These are phyloP conservation scores for Yarrowia galli DNA, from an alignment of 1,139 yeast species.

Conservation along the genomic window DNA sequence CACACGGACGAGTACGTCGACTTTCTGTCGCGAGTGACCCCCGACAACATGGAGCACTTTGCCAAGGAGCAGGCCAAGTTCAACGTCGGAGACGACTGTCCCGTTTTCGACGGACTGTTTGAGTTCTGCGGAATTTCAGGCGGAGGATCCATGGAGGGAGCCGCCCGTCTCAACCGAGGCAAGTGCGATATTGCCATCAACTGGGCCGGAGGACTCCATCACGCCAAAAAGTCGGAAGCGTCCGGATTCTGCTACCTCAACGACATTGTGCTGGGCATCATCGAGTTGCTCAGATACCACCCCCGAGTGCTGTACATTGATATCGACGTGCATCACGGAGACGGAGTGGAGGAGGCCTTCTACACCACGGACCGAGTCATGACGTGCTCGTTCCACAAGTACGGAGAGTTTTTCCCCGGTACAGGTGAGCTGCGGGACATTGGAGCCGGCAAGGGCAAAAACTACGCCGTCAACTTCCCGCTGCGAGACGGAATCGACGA, in stretches of 20 bases:
- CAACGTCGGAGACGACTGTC: conserved; percentile 97
- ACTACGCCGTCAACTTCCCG: conserved; percentile 88
- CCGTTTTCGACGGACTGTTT: conserved; percentile 93
- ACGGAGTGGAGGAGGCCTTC: conserved; percentile 98
- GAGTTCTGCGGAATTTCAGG: conserved; percentile 95
- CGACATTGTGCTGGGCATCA: conserved; percentile 89
- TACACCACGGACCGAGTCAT: conserved; percentile 95
- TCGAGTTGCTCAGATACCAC: conserved; percentile 87
- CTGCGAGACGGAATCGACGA: conserved; percentile 93
- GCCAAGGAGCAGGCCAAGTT: conserved; percentile 92
- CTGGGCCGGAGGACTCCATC: conserved; percentile 97
- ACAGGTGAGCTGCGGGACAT: conserved; percentile 90
- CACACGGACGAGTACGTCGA: conserved; percentile 98
- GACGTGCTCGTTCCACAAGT: conserved; percentile 97
- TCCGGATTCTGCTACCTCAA: conserved; percentile 94
- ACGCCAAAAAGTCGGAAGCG: conserved; percentile 95
- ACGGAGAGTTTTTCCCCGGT: conserved; percentile 96
- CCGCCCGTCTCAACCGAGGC: conserved; percentile 89
- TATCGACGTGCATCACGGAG: conserved; percentile 97
- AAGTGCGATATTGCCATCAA: conserved; percentile 95
- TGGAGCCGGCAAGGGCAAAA: conserved; percentile 89
- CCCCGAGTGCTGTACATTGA: conserved; percentile 96
- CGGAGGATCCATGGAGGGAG: conserved; percentile 98
- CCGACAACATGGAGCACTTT: conserved; percentile 90
- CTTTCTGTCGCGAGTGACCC: conserved; percentile 89